Conservation (phyloP, 805 yeast species). For the Debaryomyces prosopidis region DNA sequence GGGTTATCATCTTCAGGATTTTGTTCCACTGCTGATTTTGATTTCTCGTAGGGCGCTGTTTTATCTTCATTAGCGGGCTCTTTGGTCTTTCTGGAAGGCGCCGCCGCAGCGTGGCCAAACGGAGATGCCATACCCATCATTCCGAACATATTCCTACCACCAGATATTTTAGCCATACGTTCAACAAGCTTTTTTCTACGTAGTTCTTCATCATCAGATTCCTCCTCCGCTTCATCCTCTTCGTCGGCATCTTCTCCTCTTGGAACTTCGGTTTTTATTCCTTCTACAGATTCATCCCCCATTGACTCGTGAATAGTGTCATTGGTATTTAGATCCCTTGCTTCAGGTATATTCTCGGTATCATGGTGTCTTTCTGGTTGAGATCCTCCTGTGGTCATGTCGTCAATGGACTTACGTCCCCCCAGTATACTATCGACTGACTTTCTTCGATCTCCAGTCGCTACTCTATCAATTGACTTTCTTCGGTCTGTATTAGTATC, state of each 20-base stretch:
- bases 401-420: no score
- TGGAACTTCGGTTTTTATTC: slow-evolving; percentile 16
- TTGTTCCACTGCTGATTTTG: neutral
- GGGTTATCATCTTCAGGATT: slow-evolving; percentile 20
- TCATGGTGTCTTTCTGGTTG: neutral
- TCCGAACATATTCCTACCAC: slow-evolving; percentile 79
- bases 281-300: slow-evolving; percentile 6
- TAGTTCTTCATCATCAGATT: slow-evolving; percentile 74
- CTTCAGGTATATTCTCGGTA: neutral
- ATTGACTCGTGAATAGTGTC: neutral
- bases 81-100: slow-evolving; percentile 10
- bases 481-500: slow-evolving; percentile 1
- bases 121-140: slow-evolving; percentile 58
- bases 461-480: slow-evolving; percentile 3
- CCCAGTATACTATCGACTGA: slow-evolving; percentile 2
- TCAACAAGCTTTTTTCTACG: slow-evolving; percentile 78
- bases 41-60: neutral
- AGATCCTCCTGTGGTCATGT: neutral
- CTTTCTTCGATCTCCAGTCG: neutral
- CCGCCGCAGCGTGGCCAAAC: slow-evolving; percentile 23
- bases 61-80: neutral
- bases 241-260: slow-evolving; percentile 49
- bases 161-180: slow-evolving; percentile 94
- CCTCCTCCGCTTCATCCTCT: slow-evolving; percentile 54
- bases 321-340: slow-evolving; percentile 7